Evolutionary conservation across 2,329 filamentous ascomycete species (phyloP), one percentile per base, ranked within the genome.

Genomic region (Diaporthe sp.): DNA sequence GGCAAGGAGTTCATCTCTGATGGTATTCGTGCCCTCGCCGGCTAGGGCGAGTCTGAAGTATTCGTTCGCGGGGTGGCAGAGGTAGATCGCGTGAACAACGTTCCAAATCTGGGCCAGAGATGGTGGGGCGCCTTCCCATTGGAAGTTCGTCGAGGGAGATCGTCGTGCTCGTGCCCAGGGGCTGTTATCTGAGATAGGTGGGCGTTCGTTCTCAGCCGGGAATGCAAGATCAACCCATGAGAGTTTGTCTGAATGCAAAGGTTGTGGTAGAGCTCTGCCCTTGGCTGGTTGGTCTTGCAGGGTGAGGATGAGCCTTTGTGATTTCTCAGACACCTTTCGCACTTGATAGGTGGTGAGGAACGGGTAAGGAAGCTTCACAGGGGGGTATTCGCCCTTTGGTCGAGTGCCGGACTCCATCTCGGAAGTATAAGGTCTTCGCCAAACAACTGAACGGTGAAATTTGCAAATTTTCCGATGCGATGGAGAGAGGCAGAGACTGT

Each of bases 21-120:
- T 72, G 13, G 82, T 76, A 5, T 83, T 76, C 4, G 81, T 81
- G 35, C 81, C 81, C 10, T 79, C 79, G 39, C 86, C 85, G 12
- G 78, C 76, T 25, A 88, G 80, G 5, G 80, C 78, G 22, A 87
- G 79, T 30, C 86, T 82, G 78, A 88, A 83, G 71, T 83, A 83
- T 78, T 88, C 86, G 27, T 83, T 79, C 22, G 84, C 79, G 37
- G 85, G 85, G 56, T 86, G 81, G 25, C 83, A 80, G 19, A 85
- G 82, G 55, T 85, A 83, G 72, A 88, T 81, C 6, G 84, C 83
- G 75, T 88, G 86, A 27, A 86, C 77, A 32, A 87, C 79, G 61
- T 86, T 84, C 86, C 86, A 88, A 22, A 86, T 79, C 76, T 88
- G 85, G 3, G 81, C 84, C 39, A 86, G 78, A 42, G 84, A 81